These are phyloP conservation scores for Aspergillus nomiae DNA, from an alignment of 2,329 filamentous ascomycete genomes.

Conservation along the genomic window DNA sequence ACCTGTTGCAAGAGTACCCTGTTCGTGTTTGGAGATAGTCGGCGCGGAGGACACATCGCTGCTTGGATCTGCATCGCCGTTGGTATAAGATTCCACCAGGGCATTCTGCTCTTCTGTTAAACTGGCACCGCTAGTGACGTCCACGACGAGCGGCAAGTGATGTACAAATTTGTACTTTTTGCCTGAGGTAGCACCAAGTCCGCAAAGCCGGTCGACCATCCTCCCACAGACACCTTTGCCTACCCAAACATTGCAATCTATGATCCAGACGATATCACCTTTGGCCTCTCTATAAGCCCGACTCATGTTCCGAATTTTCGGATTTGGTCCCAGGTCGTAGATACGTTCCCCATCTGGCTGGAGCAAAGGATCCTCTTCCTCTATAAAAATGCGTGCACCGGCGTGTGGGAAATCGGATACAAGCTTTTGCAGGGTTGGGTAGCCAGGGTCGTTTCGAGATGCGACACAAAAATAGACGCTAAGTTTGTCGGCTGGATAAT, in stretches of 20 bases:
- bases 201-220: constrained; percentile 86
- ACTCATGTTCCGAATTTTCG: constrained; percentile 98
- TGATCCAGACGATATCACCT: constrained; percentile 87
- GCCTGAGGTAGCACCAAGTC: constrained; percentile 54
- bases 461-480: constrained; percentile 83
- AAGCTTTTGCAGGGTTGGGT: constrained; percentile 70
- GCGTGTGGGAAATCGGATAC: constrained; percentile 71
- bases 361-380: constrained; percentile 76
- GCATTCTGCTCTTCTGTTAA: constrained; percentile 29
- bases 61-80: constrained; percentile 12
- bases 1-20: constrained; percentile 46
- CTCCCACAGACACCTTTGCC: constrained; percentile 74
- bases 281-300: constrained; percentile 86
- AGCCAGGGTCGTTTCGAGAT: constrained; percentile 72
- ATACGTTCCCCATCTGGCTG: constrained; percentile 52
- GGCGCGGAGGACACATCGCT: background rate
- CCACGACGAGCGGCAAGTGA: constrained; percentile 86
- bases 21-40: constrained; percentile 18
- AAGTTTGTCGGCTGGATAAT: constrained; percentile 74
- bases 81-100: constrained; percentile 24
- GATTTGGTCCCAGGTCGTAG: constrained; percentile 80
- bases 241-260: constrained; percentile 97
- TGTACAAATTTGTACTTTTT: constrained; percentile 85
- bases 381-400: constrained; percentile 74
- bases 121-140: constrained; percentile 52